These are phyloP conservation scores for Sabuloglossum arenarium DNA, from an alignment of 495 filamentous ascomycete species.

Conservation along the genomic window DNA sequence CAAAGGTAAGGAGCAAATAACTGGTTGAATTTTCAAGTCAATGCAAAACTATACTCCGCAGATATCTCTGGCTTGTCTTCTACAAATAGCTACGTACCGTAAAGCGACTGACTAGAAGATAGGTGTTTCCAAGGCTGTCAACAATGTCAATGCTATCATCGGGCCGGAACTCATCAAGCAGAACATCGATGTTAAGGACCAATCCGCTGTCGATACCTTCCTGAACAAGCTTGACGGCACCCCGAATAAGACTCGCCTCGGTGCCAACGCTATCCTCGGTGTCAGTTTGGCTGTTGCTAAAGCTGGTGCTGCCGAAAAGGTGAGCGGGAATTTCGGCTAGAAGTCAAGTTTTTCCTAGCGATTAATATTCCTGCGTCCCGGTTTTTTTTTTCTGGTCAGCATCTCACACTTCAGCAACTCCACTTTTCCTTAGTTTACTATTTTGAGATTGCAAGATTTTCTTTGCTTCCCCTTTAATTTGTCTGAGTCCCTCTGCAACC, in stretches of 20 bases:
- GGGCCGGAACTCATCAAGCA: conserved; percentile 81
- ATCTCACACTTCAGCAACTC: no score
- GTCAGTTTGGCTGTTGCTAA: conserved; percentile 92
- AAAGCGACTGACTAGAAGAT: neutral
- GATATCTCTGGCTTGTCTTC: neutral
- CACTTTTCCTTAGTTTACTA: no score
- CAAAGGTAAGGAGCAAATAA: conserved; percentile 36
- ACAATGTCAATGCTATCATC: conserved; percentile 89
- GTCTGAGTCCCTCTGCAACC: neutral
- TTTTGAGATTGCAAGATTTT: no score
- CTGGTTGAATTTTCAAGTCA: neutral
- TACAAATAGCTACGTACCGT: neutral
- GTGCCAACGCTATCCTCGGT: conserved; percentile 97
- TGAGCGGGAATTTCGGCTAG: conserved; percentile 9
- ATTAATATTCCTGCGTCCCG: neutral
- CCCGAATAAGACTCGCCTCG: conserved; percentile 90
- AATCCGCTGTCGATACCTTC: conserved; percentile 80
- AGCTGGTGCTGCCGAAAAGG: conserved; percentile 96
- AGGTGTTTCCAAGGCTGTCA: conserved; percentile 80
- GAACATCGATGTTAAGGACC: conserved; percentile 91
- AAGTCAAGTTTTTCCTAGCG: neutral
- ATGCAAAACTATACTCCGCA: neutral
- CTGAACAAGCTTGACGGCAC: conserved; percentile 92
- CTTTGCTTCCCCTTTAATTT: neutral
- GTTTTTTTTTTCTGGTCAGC: no score